A percentile compares a stretch with the other conserved stretches of the same genome.
phyloP scores from a whole-genome alignment of 768 basidiomycete species.

The Paxillus rubicundulus region DNA sequence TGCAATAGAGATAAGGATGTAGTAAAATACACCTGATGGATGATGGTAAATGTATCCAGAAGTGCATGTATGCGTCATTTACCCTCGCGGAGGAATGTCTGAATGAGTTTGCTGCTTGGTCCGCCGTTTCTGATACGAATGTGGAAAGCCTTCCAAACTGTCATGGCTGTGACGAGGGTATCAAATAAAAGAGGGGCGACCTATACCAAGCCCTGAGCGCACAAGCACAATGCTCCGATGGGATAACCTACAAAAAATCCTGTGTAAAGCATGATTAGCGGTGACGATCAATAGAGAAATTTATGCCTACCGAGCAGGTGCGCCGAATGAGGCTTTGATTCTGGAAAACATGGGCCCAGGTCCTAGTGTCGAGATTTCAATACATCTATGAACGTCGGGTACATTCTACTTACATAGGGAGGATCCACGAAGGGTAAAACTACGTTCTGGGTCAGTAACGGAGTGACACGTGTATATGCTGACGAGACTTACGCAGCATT shows the following conservation, averaged over 20 bases:
- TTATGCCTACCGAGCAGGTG: slow-evolving; percentile 65
- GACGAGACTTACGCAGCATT: slow-evolving; percentile 59
- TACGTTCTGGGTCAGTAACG: slow-evolving; percentile 25
- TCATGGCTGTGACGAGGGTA: slow-evolving; percentile 78
- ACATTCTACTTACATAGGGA: slow-evolving; percentile 47
- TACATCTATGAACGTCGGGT: neutral
- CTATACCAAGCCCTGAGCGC: slow-evolving; percentile 34
- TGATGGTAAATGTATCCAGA: neutral
- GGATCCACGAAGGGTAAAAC: slow-evolving; percentile 67
- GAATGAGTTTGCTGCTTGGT: slow-evolving; percentile 74
- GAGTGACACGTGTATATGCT: neutral
- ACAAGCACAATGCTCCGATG: neutral
- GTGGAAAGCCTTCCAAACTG: slow-evolving; percentile 72
- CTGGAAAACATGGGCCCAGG: slow-evolving; percentile 73
- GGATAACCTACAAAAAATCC: slow-evolving; percentile 55
- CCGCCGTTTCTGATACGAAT: slow-evolving; percentile 75
- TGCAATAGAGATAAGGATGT: slow-evolving; percentile 81
- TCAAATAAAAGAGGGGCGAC: slow-evolving; percentile 82
- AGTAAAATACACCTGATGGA: slow-evolving; percentile 68
- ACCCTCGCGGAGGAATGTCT: slow-evolving; percentile 84
- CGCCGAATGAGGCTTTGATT: slow-evolving; percentile 79
- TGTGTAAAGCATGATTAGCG: slow-evolving; percentile 21
- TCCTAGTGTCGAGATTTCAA: slow-evolving; percentile 29
- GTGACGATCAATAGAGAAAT: neutral
- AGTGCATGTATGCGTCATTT: slow-evolving; percentile 11